Evolutionary conservation across 2,329 filamentous ascomycete species (phyloP), one percentile per base, ranked within the genome.

Genomic region (Cercospora janseana): DNA sequence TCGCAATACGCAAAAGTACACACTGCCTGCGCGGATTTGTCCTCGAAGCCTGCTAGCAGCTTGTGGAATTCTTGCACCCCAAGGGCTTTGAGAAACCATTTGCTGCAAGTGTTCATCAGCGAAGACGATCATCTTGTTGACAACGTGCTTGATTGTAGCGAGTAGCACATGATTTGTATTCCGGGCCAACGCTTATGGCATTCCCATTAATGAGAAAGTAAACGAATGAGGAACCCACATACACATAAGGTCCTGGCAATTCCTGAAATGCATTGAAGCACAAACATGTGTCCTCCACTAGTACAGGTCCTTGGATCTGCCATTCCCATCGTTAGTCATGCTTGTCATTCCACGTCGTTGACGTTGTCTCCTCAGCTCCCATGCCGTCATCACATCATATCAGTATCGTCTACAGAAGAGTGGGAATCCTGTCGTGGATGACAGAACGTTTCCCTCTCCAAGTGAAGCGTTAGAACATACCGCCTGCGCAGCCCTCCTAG

Each of bases 201-300:
- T 2, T 13, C 10, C 10, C 2, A 3, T 6, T 1, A 13, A 24
- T n/a, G 16, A 9, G 6, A 15, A 10, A 40, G 20, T 16, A 23
- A 40, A 40, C 7, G 6, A 40, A 6, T 5, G 20, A 26, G 35
- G 12, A 37, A 40, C n/a, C 6, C 31, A 72, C 81, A 61, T 77
- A 95, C 92, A 98, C 95, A 69, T 98, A 98, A 31, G 92, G 89
- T 1, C 93, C 93, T 2, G 93, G 93, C 23, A 98, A 78, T n/a
- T 90, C 91, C 52, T 87, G 83, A 54, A 96, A 79, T 15, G 92
- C 91, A 66, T 87, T 85, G 68, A 96, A 98, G 75, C 90, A 94
- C 41, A 98, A 78, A 60, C 90, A 90, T 12, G 93, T 98, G 70
- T 98, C 93, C 72, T 98, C 93, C 8, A 95, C 92, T 29, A 98